phyloP scores from a whole-genome alignment of 176 grass and related monocot genomes.

The Rhipidocladum racemiflorum region DNA sequence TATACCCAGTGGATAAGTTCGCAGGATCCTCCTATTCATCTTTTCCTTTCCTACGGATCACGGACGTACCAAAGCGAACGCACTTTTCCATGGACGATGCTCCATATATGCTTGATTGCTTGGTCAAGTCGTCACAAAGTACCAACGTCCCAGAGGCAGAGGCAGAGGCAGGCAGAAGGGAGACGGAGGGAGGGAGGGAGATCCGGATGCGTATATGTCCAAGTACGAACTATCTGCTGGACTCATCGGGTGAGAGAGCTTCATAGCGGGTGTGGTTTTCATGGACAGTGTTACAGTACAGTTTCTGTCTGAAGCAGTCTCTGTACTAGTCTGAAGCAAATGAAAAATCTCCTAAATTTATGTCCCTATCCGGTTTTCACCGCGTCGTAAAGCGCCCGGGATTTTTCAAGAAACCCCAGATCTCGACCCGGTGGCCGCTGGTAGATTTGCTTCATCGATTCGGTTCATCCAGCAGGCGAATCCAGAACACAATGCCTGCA shows the following conservation, averaged over 20 bases:
- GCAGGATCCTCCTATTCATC: background rate
- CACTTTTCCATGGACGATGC: background rate
- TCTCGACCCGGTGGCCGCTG: background rate
- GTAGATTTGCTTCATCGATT: background rate
- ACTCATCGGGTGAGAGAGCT: background rate
- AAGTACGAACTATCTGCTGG: background rate
- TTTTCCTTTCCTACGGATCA: background rate
- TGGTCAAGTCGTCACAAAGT: conserved; percentile 32
- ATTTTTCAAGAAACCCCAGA: conserved; percentile 6
- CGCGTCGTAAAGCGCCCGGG: background rate
- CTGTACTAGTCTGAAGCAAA: no score
- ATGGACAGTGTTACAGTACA: no score
- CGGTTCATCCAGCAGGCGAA: background rate
- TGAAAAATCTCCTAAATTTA: no score
- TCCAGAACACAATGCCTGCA: background rate
- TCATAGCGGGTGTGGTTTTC: background rate
- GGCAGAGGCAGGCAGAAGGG: no score
- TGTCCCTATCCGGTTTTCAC: no score
- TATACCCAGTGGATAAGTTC: background rate
- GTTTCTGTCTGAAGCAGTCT: no score
- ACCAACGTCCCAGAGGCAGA: background rate
- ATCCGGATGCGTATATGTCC: background rate
- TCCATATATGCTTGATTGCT: background rate
- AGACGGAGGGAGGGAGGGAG: background rate
- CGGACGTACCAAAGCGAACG: background rate